Conservation (phyloP, 1,284 basidiomycete genomes). For the Vanrija pseudolonga region DNA sequence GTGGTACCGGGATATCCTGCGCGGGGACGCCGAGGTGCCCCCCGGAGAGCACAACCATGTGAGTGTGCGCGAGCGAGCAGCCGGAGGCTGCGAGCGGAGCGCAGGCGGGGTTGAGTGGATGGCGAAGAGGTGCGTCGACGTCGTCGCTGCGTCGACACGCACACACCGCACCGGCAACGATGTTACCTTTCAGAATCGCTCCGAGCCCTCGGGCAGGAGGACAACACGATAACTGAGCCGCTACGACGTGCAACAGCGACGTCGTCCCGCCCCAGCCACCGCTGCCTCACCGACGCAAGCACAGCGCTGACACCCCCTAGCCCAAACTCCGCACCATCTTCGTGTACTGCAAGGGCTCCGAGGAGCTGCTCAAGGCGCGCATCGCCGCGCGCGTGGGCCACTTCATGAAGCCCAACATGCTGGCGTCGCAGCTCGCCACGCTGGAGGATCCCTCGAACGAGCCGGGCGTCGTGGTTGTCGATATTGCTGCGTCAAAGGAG, state of each 20-base stretch:
- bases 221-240: too few relatives aligned
- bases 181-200: too few relatives aligned
- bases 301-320: neutral
- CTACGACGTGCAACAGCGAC: too few relatives aligned
- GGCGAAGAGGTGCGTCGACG: neutral
- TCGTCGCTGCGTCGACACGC: too few relatives aligned
- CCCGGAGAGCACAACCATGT: conserved; percentile 4
- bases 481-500: conserved; percentile 58
- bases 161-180: too few relatives aligned
- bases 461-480: conserved; percentile 64
- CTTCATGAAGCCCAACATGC: conserved; percentile 84
- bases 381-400: conserved; percentile 72
- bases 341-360: conserved; percentile 72
- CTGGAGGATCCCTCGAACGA: conserved; percentile 71
- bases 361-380: conserved; percentile 62
- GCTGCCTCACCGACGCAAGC: too few relatives aligned
- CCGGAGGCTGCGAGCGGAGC: too few relatives aligned
- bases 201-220: too few relatives aligned
- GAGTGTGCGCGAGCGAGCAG: neutral
- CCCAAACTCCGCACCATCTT: conserved; percentile 63
- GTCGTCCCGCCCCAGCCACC: neutral
- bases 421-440: conserved; percentile 76
- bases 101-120: neutral
- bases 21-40: conserved; percentile 54
- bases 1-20: conserved; percentile 74